Conservation (phyloP, 495 filamentous ascomycete species). For the Clavariopsis aquatica region DNA sequence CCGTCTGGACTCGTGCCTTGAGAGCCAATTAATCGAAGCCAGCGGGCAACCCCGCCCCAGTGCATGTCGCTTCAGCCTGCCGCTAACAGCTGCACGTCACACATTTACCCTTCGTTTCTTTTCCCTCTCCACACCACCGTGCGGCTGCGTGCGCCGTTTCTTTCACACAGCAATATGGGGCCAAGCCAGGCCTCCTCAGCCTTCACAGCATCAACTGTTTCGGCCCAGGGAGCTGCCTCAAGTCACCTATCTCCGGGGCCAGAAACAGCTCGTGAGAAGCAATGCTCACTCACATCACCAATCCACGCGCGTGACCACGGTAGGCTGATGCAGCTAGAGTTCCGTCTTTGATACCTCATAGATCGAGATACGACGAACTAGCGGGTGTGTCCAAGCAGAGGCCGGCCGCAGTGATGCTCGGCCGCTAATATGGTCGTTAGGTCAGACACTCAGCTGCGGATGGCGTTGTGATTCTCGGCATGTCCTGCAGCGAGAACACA, state of each 20-base stretch:
- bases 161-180: background rate
- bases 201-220: background rate
- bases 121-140: conserved; percentile 15
- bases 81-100: conserved; percentile 33
- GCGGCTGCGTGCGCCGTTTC: conserved; percentile 20
- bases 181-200: conserved; percentile 1
- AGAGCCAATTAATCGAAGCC: conserved; percentile 10
- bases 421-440: background rate
- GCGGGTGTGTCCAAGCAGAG: background rate
- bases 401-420: background rate
- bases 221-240: no score
- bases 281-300: background rate
- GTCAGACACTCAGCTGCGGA: conserved; percentile 10
- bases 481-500: conserved; percentile 9
- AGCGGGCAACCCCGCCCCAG: conserved; percentile 15
- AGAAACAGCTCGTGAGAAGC: background rate
- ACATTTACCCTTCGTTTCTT: conserved; percentile 20
- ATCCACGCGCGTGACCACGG: background rate
- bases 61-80: conserved; percentile 23
- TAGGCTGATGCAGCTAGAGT: conserved; percentile 9
- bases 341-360: conserved; percentile 2
- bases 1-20: background rate
- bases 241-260: no score
- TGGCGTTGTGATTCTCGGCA: background rate
- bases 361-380: conserved; percentile 21